Conservation (phyloP, 2,329 filamentous ascomycete genomes). For the Aspergillus neotritici region DNA sequence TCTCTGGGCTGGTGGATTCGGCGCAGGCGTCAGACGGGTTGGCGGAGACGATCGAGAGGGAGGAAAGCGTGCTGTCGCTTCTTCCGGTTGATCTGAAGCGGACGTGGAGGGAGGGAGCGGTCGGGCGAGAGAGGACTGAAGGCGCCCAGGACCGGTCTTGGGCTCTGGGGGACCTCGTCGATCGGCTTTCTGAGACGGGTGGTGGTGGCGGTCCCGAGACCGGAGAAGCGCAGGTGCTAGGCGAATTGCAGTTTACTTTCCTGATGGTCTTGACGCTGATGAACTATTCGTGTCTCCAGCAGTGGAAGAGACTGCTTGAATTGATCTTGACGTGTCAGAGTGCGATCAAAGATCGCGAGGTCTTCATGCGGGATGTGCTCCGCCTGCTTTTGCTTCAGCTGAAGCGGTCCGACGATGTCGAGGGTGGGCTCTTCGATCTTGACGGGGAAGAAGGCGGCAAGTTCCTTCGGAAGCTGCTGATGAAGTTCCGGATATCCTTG, state of each 20-base stretch:
- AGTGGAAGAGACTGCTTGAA: conserved; percentile 57
- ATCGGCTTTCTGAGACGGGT: conserved; percentile 32
- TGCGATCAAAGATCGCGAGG: conserved; percentile 45
- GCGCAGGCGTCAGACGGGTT: conserved; percentile 13
- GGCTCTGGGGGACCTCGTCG: conserved; percentile 52
- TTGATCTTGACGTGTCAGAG: conserved; percentile 53
- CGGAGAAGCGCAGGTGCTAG: conserved; percentile 43
- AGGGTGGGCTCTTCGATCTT: conserved; percentile 58
- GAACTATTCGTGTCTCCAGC: conserved; percentile 61
- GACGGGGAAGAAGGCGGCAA: conserved; percentile 46
- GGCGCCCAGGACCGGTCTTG: conserved; percentile 59
- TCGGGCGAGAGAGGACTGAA: conserved; percentile 57
- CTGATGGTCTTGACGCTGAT: conserved; percentile 59
- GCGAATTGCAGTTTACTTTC: conserved; percentile 59
- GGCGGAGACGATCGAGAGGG: conserved; percentile 24
- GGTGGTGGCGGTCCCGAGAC: conserved; percentile 9
- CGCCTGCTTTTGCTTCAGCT: conserved; percentile 49
- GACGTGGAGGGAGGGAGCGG: conserved; percentile 58
- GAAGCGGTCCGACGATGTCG: conserved; percentile 52
- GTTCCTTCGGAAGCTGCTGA: conserved; percentile 50
- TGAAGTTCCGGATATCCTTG: conserved; percentile 48
- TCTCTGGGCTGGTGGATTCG: conserved; percentile 49
- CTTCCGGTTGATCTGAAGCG: conserved; percentile 56
- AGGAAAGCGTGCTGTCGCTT: conserved; percentile 48
- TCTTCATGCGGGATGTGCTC: conserved; percentile 50